These are phyloP conservation scores for Populus davidiana DNA, from an alignment of 345 rosid species.

Conservation along the genomic window DNA sequence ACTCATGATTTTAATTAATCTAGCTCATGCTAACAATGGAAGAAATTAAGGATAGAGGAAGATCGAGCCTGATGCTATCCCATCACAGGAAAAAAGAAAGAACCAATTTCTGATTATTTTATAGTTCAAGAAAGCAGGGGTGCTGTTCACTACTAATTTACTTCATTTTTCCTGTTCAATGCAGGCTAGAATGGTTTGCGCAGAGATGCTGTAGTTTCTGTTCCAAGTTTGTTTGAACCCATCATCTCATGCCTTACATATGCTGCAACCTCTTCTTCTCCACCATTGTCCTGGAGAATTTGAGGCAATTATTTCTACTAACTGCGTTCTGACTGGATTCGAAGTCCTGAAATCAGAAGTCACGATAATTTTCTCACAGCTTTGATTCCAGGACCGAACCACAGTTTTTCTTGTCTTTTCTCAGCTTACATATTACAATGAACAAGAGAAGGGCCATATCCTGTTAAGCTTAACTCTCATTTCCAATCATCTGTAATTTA, in stretches of 20 bases:
- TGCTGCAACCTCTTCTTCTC: background rate
- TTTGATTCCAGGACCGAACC: background rate
- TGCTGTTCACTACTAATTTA: background rate
- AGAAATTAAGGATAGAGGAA: background rate
- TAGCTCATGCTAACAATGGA: background rate
- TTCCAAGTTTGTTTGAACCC: slow-evolving; percentile 10
- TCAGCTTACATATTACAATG: background rate
- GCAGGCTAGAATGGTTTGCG: slow-evolving; percentile 47
- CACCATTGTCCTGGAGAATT: background rate
- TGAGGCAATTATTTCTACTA: background rate
- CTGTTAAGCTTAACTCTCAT: background rate
- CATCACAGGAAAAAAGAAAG: background rate
- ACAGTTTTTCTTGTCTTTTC: background rate
- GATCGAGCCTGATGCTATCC: background rate
- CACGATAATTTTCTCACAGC: background rate
- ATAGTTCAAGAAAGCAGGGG: background rate
- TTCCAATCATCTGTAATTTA: background rate
- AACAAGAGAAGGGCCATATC: background rate
- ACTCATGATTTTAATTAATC: background rate
- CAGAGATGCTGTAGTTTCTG: slow-evolving; percentile 41
- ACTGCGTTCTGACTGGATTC: background rate
- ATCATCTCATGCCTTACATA: background rate
- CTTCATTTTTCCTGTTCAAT: background rate
- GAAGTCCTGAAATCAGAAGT: too few relatives aligned
- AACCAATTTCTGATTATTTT: background rate